Conservation (phyloP, 257 asterid species). For the Solanum dulcamara region DNA sequence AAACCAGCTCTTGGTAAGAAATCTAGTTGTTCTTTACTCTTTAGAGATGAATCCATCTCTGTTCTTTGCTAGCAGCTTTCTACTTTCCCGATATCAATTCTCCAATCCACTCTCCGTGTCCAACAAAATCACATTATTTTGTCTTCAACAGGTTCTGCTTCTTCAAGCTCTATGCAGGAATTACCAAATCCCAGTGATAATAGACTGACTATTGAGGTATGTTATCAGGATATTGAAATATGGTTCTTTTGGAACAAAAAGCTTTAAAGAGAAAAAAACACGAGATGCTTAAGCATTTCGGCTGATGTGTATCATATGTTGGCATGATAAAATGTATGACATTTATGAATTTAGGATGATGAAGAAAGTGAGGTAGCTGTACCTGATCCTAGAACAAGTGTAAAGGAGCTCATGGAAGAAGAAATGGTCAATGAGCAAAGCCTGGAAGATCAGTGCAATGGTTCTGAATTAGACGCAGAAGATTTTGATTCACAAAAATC, state of each 20-base stretch:
- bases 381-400: conserved; percentile 47
- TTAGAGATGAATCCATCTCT: neutral
- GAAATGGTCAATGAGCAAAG: conserved; percentile 59
- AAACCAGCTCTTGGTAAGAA: conserved; percentile 12
- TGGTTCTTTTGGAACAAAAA: neutral
- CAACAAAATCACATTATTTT: neutral
- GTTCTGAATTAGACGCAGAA: conserved; percentile 20
- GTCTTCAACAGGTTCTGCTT: conserved; percentile 1
- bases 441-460: conserved; percentile 14
- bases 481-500: conserved; percentile 12
- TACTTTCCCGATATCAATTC: neutral
- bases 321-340: neutral
- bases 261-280: neutral
- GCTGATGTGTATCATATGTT: neutral
- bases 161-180: neutral
- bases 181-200: neutral
- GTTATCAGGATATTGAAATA: neutral
- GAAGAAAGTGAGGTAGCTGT: conserved; percentile 23
- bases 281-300: neutral
- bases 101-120: neutral
- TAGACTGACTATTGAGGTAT: neutral
- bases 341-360: conserved; percentile 26
- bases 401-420: conserved; percentile 91
- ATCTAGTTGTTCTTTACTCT: neutral
- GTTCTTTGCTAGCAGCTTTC: neutral